Evolutionary conservation across 202 grass and related monocot species (phyloP).

Genomic region (Setaria viridis): DNA sequence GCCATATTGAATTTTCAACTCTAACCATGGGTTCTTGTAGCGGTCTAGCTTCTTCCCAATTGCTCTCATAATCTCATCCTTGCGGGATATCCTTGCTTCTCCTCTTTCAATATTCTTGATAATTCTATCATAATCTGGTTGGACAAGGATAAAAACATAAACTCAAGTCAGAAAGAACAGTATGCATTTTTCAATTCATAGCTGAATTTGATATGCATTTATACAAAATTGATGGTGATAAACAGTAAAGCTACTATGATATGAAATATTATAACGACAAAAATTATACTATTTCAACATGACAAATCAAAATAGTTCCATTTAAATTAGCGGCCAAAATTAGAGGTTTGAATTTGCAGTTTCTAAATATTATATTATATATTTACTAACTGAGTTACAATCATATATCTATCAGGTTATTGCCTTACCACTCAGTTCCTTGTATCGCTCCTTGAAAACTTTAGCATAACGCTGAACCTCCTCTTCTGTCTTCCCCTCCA

Average conservation of each 20-base stretch:
- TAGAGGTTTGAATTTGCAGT: neutral
- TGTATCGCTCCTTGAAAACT: conserved; percentile 92
- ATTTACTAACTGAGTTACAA: neutral
- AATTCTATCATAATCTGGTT: conserved; percentile 94
- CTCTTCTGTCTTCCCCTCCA: conserved; percentile 96
- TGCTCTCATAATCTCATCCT: conserved; percentile 97
- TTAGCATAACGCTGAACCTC: conserved; percentile 93
- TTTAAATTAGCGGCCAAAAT: neutral
- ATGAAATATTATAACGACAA: neutral
- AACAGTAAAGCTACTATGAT: neutral
- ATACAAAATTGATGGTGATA: neutral
- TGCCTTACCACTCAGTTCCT: conserved; percentile 85
- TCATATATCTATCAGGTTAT: conserved; percentile 3
- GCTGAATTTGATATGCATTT: neutral
- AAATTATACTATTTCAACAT: neutral
- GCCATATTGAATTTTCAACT: conserved; percentile 98
- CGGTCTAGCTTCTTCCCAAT: conserved; percentile 97
- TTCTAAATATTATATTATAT: neutral
- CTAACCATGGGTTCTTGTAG: conserved; percentile 98
- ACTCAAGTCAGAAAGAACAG: conserved; percentile 8
- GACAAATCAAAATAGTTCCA: neutral
- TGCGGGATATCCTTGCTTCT: conserved; percentile 91
- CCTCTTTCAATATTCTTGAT: conserved; percentile 99
- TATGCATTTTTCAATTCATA: neutral
- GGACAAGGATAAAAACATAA: conserved; percentile 25